Evolutionary conservation across 108 stramenopile species (phyloP), one percentile per base, ranked within the genome.

Genomic region (Aurantiochytrium sp.): DNA sequence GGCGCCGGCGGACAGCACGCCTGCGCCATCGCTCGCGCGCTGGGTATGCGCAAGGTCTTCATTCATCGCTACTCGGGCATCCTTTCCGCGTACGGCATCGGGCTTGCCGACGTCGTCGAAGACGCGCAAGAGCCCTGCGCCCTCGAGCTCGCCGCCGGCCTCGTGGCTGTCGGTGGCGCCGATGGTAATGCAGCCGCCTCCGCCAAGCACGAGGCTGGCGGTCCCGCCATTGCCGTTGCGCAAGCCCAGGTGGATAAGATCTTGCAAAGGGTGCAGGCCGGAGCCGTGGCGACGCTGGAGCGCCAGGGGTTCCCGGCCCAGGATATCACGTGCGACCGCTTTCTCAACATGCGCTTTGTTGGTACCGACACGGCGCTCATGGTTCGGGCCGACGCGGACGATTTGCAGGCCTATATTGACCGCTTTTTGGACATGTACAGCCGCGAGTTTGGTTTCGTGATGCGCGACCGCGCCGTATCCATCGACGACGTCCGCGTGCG

Each of bases 1-100:
- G 99, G 99, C 24, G 99, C 99, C 10, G 99, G 98, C 1, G 96
- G 97, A 17, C 99, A 99, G 93, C 98, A 98, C 93, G 95, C 95
- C 42, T 97, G 97, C 90, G 96, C 95, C 39, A 96, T 98, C 89
- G 97, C 96, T 34, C 95, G 96, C 86, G 93, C 94, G 5, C 89
- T 98, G 37, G 98, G 98, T 55, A 98, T 99, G 89, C 94, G 93
- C 39, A 93, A 95, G 85, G 96, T 98, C 0, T 93, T 95, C 89
- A 95, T 99, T 55, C 97, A 97, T 89, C 90, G 97, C 31, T 97
- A 97, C 89, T 95, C 96, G 30, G 99, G 99, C 30, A 92, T 99
- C 17, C 92, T 99, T 41, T 97, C 97, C 55, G 99, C 99, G 3
- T 97, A 97, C 88, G 99, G 99, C 8, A 89, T 99, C 68, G 92